phyloP scores from a whole-genome alignment of 495 filamentous ascomycete genomes.

The Penicillium arizonense region DNA sequence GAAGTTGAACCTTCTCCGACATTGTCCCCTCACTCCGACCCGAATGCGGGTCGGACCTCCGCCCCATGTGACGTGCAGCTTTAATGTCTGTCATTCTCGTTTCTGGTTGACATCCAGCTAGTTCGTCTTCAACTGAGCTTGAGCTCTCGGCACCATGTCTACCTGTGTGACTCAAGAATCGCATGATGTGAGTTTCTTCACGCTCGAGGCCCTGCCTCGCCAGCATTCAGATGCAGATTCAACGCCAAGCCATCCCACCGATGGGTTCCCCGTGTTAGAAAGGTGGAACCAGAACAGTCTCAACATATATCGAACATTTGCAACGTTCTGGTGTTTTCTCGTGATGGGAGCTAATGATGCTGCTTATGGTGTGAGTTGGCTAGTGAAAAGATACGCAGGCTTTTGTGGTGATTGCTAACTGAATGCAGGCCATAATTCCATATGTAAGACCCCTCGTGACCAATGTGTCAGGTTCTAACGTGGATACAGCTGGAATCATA shows the following conservation, averaged over 20 bases:
- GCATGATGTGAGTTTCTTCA: conserved; percentile 12
- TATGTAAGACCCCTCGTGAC: conserved; percentile 28
- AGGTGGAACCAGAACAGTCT: conserved; percentile 68
- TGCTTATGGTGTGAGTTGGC: conserved; percentile 65
- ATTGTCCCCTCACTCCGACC: not conserved
- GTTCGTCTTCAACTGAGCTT: not conserved
- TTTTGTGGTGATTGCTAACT: not conserved
- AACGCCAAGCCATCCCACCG: not conserved
- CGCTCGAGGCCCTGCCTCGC: conserved; percentile 17
- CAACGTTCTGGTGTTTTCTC: conserved; percentile 72
- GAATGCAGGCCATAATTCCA: conserved; percentile 59
- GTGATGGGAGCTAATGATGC: conserved; percentile 83
- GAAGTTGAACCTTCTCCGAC: not conserved
- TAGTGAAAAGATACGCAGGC: not conserved
- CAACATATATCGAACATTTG: conserved; percentile 63
- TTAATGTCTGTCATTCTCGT: too few species aligned
- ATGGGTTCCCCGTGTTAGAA: conserved; percentile 17
- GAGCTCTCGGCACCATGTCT: conserved; percentile 3
- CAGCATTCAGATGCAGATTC: not conserved
- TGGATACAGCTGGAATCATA: conserved; percentile 52
- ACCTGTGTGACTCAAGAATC: conserved; percentile 11
- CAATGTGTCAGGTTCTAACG: not conserved
- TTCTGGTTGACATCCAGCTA: too few species aligned
- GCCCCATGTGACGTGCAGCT: too few species aligned
- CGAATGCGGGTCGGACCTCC: not conserved